Percentiles rank a stretch among this genome's conserved stretches.
These are phyloP conservation scores for Medicago ruthenica DNA, from an alignment of 306 rosid species.

Conservation along the genomic window DNA sequence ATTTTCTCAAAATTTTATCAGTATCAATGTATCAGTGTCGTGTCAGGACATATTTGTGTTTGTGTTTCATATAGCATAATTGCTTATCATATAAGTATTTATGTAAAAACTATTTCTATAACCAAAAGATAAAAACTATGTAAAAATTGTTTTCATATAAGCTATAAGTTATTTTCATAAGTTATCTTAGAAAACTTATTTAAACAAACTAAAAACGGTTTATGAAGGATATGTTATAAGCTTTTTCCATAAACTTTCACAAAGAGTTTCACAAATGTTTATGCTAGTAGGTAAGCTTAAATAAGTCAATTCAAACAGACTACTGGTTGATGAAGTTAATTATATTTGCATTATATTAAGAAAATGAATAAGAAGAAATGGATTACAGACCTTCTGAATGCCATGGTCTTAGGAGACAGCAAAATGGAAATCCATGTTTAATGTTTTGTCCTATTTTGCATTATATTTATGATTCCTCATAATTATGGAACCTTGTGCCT, in stretches of 20 bases:
- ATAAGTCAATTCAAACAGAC: neutral
- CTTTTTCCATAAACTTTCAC: neutral
- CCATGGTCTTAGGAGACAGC: conserved; percentile 18
- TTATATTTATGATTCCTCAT: conserved; percentile 32
- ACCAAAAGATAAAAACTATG: neutral
- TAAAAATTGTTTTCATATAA: neutral
- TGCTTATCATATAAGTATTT: neutral
- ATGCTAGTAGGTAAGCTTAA: neutral
- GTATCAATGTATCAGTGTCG: too few species aligned
- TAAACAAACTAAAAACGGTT: too few species aligned
- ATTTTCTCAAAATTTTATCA: too few species aligned
- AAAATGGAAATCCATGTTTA: conserved; percentile 35
- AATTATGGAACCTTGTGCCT: conserved; percentile 36
- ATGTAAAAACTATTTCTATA: neutral
- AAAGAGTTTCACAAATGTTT: neutral
- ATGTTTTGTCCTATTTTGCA: conserved; percentile 46
- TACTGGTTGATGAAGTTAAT: conserved; percentile 9
- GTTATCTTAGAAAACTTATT: too few species aligned
- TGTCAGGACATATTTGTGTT: too few species aligned
- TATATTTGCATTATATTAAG: neutral
- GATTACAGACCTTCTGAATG: conserved; percentile 3
- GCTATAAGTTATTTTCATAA: neutral
- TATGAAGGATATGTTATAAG: neutral
- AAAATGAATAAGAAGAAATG: neutral
- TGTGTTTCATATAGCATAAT: too few species aligned